Percentiles rank a stretch among this genome's conserved stretches.
Evolutionary conservation across 116 monocot genomes (phyloP).

Genomic region (Iris pallida): DNA sequence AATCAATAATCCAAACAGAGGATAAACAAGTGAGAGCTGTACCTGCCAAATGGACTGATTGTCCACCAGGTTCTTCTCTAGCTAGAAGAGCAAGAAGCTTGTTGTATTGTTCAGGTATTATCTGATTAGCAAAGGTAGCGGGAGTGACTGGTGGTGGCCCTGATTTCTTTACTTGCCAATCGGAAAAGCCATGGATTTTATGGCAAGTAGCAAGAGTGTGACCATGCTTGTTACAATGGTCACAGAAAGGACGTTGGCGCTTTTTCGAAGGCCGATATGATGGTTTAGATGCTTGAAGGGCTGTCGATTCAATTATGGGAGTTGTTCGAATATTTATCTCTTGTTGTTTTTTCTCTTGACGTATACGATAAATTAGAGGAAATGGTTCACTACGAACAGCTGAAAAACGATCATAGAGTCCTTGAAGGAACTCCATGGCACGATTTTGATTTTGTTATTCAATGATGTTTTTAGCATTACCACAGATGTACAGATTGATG

Average conservation of each 20-base stretch:
- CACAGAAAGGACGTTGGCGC: neutral
- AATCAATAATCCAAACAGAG: neutral
- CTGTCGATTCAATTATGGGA: neutral
- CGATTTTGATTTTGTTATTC: neutral
- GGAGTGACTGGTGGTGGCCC: neutral
- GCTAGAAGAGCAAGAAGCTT: no score
- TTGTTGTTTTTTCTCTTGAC: neutral
- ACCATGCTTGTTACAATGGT: neutral
- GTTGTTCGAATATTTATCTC: neutral
- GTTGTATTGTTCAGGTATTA: no score
- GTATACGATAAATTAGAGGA: neutral
- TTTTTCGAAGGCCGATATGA: neutral
- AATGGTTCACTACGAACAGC: neutral
- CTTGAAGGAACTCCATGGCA: conserved; percentile 2
- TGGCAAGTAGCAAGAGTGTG: neutral
- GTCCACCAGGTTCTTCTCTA: neutral
- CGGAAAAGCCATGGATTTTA: neutral
- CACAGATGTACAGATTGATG: neutral
- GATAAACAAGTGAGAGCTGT: neutral
- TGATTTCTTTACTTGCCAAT: neutral
- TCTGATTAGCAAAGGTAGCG: no score
- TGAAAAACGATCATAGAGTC: neutral
- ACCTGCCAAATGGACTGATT: neutral
- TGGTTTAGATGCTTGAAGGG: neutral
- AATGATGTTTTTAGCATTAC: neutral